Percentiles rank a stretch among this genome's conserved stretches.
Conservation (phyloP, 2,329 filamentous ascomycete species). For the Cephalotrichum gorgonifer region DNA sequence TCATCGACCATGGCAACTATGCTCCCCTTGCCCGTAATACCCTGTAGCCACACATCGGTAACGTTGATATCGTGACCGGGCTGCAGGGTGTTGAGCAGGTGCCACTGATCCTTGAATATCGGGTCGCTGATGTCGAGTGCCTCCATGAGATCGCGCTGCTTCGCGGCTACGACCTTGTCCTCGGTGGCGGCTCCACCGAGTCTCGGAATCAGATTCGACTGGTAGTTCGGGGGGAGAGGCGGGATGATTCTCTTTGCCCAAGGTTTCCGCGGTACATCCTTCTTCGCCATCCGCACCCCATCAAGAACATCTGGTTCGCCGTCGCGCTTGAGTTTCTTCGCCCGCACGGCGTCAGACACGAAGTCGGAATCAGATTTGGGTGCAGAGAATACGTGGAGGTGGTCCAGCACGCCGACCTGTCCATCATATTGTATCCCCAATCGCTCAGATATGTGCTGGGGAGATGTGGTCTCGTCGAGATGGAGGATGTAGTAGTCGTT, state of each 20-base stretch:
- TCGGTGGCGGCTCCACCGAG: constrained; percentile 7
- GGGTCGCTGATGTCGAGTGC: constrained; percentile 74
- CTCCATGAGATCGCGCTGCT: constrained; percentile 50
- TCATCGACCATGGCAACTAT: constrained; percentile 95
- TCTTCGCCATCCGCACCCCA: constrained; percentile 66
- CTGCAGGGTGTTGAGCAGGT: constrained; percentile 75
- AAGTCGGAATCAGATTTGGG: constrained; percentile 50
- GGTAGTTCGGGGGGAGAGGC: constrained; percentile 20
- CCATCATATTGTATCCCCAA: constrained; percentile 76
- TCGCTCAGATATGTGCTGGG: constrained; percentile 57
- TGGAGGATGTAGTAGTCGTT: constrained; percentile 94
- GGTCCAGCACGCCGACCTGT: constrained; percentile 62
- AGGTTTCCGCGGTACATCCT: constrained; percentile 46
- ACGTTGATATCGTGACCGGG: constrained; percentile 90
- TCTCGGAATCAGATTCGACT: neutral
- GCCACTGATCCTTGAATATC: constrained; percentile 92
- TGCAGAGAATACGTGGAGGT: constrained; percentile 81
- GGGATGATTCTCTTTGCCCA: constrained; percentile 43
- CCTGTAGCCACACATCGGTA: constrained; percentile 84
- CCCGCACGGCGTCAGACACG: constrained; percentile 21
- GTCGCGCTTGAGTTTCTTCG: constrained; percentile 2
- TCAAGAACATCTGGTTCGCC: constrained; percentile 53
- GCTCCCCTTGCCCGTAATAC: constrained; percentile 78
- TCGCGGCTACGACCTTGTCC: constrained; percentile 35
- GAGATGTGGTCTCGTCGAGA: constrained; percentile 55